These are phyloP conservation scores for Neurospora sp. DNA, from an alignment of 2,329 filamentous ascomycete genomes.

Conservation along the genomic window DNA sequence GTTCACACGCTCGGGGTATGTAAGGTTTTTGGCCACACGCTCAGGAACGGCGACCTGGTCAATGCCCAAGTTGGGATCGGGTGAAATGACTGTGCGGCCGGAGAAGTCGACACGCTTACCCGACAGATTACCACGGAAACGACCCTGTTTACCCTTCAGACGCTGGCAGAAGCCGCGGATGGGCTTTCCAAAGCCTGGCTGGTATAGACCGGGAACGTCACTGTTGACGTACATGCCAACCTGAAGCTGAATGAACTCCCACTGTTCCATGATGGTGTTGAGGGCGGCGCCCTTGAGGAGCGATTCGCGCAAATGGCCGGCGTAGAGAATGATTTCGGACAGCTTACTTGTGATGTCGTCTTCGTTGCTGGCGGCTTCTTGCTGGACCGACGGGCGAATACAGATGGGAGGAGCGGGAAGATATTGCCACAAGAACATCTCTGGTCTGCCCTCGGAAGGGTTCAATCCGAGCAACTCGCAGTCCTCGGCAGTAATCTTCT, in stretches of 20 bases:
- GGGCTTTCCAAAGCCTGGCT: slow-evolving; percentile 75
- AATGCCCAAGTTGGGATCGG: slow-evolving; percentile 87
- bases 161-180: slow-evolving; percentile 92
- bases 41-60: slow-evolving; percentile 88
- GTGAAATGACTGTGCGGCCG: slow-evolving; percentile 92
- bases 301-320: slow-evolving; percentile 74
- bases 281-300: slow-evolving; percentile 75
- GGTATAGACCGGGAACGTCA: slow-evolving; percentile 84
- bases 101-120: slow-evolving; percentile 99
- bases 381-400: slow-evolving; percentile 85
- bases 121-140: slow-evolving; percentile 92
- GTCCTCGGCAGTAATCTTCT: slow-evolving; percentile 72
- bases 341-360: slow-evolving; percentile 95
- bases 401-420: slow-evolving; percentile 89
- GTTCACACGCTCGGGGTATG: slow-evolving; percentile 84
- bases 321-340: slow-evolving; percentile 92
- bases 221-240: slow-evolving; percentile 98
- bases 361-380: slow-evolving; percentile 88
- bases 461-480: slow-evolving; percentile 88
- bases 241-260: slow-evolving; percentile 93
- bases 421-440: slow-evolving; percentile 97
- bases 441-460: slow-evolving; percentile 75
- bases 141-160: slow-evolving; percentile 92
- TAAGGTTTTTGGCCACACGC: slow-evolving; percentile 90
- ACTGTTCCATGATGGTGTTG: slow-evolving; percentile 90